Percentiles rank a stretch among this genome's conserved stretches.
Conservation (phyloP, 2,329 filamentous ascomycete species). For the Talaromyces atroroseus region DNA sequence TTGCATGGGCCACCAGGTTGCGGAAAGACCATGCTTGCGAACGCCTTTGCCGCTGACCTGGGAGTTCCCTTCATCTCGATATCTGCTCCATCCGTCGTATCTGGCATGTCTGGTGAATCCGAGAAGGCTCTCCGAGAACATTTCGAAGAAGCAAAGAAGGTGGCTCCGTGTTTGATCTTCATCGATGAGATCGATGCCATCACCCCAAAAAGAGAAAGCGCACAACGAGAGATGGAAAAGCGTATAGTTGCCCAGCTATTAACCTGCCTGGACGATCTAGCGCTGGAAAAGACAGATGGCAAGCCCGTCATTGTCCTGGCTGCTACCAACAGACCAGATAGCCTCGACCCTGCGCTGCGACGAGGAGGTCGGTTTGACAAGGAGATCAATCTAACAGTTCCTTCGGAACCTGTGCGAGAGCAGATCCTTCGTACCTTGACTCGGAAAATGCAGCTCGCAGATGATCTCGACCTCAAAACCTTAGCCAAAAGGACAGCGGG, state of each 20-base stretch:
- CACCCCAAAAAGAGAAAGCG: conserved; percentile 75
- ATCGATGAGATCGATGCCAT: conserved; percentile 92
- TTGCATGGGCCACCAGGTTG: conserved; percentile 80
- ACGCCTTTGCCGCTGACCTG: conserved; percentile 70
- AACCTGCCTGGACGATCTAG: conserved; percentile 79
- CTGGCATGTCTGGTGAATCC: conserved; percentile 82
- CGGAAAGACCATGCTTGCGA: conserved; percentile 78
- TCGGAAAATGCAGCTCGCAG: conserved; percentile 56
- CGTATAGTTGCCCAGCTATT: conserved; percentile 77
- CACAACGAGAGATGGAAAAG: conserved; percentile 84
- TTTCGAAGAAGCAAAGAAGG: conserved; percentile 79
- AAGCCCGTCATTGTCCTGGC: conserved; percentile 85
- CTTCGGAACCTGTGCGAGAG: conserved; percentile 69
- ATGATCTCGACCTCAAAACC: conserved; percentile 65
- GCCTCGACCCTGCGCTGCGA: conserved; percentile 71
- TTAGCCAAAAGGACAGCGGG: conserved; percentile 83
- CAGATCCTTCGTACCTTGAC: conserved; percentile 73
- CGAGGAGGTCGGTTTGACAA: conserved; percentile 72
- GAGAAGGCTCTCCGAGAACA: conserved; percentile 80
- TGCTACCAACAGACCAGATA: conserved; percentile 83
- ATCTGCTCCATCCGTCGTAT: conserved; percentile 75
- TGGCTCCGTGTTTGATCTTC: conserved; percentile 85
- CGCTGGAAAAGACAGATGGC: conserved; percentile 63
- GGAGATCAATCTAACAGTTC: conserved; percentile 82
- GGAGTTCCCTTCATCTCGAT: conserved; percentile 75